Conservation (phyloP, 495 filamentous ascomycete genomes). For the Xylaria venustula region DNA sequence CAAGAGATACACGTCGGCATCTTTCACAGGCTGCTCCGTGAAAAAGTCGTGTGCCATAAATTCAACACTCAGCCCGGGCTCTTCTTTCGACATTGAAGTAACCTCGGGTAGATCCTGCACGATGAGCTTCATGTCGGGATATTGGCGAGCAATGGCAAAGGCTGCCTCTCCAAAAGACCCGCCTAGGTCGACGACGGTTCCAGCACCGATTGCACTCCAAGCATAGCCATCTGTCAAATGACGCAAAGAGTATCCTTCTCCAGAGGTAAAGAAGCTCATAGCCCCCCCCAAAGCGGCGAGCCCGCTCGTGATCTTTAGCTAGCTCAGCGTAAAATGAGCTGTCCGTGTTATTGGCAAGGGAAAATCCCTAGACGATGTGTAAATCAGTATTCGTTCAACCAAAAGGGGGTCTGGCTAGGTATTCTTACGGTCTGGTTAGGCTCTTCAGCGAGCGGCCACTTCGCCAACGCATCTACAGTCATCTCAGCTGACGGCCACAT, state of each 20-base stretch:
- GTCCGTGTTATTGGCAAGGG: not conserved
- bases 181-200: not conserved
- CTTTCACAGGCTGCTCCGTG: conserved; percentile 38
- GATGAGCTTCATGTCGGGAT: conserved; percentile 9
- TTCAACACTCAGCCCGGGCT: conserved; percentile 19
- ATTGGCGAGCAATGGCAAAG: not conserved
- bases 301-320: not conserved
- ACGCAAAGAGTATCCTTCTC: conserved; percentile 4
- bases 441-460: conserved; percentile 27
- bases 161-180: not conserved
- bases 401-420: not conserved
- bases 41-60: conserved; percentile 53
- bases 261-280: conserved; percentile 17
- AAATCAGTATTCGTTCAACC: not conserved
- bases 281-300: conserved; percentile 9
- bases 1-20: conserved; percentile 53
- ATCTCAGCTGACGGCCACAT: conserved; percentile 20
- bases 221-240: conserved; percentile 20
- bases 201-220: conserved; percentile 6
- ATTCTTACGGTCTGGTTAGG: conserved; percentile 29
- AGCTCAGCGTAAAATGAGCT: not conserved
- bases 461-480: conserved; percentile 22
- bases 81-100: conserved; percentile 5
- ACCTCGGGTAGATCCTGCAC: conserved; percentile 33
- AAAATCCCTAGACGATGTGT: not conserved